Conservation (phyloP, 306 rosid genomes). For the Dicorynia guianensis region DNA sequence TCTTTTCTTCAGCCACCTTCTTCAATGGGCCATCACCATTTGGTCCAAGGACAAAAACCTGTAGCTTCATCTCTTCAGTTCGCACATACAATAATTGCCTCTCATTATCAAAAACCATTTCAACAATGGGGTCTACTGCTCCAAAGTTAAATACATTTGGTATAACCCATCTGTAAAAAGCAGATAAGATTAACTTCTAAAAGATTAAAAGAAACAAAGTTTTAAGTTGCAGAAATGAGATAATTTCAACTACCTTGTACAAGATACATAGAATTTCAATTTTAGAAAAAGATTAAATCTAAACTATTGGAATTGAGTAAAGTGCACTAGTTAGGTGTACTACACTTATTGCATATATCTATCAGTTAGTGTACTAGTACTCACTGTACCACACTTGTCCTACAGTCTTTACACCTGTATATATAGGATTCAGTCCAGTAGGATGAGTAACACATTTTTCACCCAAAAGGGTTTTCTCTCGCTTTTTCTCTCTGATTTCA, state of each 20-base stretch:
- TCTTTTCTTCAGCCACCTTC: conserved; percentile 96
- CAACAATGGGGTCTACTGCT: conserved; percentile 89
- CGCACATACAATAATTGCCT: conserved; percentile 84
- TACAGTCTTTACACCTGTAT: too few species aligned
- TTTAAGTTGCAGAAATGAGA: conserved; percentile 15
- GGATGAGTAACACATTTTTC: too few species aligned
- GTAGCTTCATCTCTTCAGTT: conserved; percentile 96
- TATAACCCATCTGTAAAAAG: conserved; percentile 90
- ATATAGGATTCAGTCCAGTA: too few species aligned
- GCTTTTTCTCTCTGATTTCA: too few species aligned
- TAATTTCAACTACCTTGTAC: conserved; percentile 9
- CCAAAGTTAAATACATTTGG: conserved; percentile 97
- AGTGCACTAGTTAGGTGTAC: too few species aligned
- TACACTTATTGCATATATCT: too few species aligned
- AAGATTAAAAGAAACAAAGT: conserved; percentile 29
- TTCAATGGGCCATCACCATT: conserved; percentile 87
- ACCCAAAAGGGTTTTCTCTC: too few species aligned
- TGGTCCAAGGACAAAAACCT: conserved; percentile 79
- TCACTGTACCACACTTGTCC: too few species aligned
- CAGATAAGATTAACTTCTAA: conserved; percentile 32
- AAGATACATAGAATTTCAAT: conserved; percentile 24
- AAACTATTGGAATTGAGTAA: too few species aligned
- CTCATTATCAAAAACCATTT: conserved; percentile 93
- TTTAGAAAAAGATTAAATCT: background rate
- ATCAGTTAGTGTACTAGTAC: too few species aligned